Percentiles rank a stretch among this genome's conserved stretches.
These are phyloP conservation scores for Orobanche coerulescens DNA, from an alignment of 257 asterid genomes.

Conservation along the genomic window DNA sequence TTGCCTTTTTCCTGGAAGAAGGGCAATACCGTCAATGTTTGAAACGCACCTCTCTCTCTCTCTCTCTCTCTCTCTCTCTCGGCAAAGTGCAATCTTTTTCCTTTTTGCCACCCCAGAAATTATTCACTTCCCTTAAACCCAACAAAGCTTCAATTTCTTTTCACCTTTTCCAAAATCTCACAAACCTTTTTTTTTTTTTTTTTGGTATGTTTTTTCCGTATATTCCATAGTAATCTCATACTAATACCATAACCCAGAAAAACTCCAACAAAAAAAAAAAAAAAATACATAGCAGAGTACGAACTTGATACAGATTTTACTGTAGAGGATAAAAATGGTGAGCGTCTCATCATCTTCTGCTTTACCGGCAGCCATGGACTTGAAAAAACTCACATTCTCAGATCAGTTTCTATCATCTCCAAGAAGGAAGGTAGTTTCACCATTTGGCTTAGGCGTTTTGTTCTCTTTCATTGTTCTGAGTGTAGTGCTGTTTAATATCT, in stretches of 20 bases:
- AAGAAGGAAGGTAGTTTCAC: constrained; percentile 51
- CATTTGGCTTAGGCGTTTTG: constrained; percentile 43
- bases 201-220: too few relatives aligned
- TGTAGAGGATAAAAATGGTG: constrained; percentile 25
- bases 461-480: constrained; percentile 41
- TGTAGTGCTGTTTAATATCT: constrained; percentile 35
- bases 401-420: constrained; percentile 48
- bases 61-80: constrained; percentile 9
- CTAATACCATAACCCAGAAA: background rate
- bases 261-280: background rate
- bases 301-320: background rate
- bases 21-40: constrained; percentile 27
- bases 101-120: background rate
- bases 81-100: background rate
- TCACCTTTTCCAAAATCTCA: constrained; percentile 10
- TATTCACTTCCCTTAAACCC: background rate
- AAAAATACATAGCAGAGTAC: background rate
- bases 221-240: constrained; percentile 28
- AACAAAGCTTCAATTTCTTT: background rate
- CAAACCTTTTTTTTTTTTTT: background rate
- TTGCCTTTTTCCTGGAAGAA: background rate
- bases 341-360: constrained; percentile 25
- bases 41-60: background rate
- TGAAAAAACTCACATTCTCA: constrained; percentile 42
- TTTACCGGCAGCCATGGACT: constrained; percentile 34